Percentiles rank a stretch among this genome's conserved stretches.
Conservation (phyloP, 345 rosid species). For the Eucalyptus fibrosa region DNA sequence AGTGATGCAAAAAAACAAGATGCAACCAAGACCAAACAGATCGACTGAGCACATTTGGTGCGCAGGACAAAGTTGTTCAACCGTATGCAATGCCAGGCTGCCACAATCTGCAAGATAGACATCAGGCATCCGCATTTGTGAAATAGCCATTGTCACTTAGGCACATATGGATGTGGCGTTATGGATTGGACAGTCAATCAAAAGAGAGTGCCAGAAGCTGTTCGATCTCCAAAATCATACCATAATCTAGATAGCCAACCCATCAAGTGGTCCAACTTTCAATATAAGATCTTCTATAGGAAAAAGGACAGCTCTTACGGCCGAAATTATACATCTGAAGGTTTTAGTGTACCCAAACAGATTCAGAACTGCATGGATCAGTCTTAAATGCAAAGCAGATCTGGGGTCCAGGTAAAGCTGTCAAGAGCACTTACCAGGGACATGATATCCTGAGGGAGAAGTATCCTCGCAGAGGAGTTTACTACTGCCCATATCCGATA, state of each 20-base stretch:
- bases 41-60: conserved; percentile 90
- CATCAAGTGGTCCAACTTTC: not conserved
- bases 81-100: conserved; percentile 95
- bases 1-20: conserved; percentile 68
- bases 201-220: not conserved
- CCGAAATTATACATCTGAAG: not conserved
- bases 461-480: not conserved
- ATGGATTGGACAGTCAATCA: not conserved
- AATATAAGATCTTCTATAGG: not conserved
- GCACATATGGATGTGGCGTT: not conserved
- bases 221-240: not conserved
- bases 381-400: not conserved
- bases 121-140: not conserved
- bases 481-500: not conserved
- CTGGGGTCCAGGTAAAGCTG: not conserved
- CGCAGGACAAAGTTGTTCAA: conserved; percentile 74
- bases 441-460: not conserved
- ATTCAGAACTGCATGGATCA: not conserved
- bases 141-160: not conserved
- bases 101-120: conserved; percentile 57
- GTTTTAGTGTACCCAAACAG: not conserved
- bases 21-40: conserved; percentile 84
- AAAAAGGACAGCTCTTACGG: not conserved
- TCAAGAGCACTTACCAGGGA: not conserved
- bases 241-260: not conserved